A percentile compares a stretch with the other conserved stretches of the same genome.
Evolutionary conservation across 768 basidiomycete genomes (phyloP).

Genomic region (Termitomyces heimii): DNA sequence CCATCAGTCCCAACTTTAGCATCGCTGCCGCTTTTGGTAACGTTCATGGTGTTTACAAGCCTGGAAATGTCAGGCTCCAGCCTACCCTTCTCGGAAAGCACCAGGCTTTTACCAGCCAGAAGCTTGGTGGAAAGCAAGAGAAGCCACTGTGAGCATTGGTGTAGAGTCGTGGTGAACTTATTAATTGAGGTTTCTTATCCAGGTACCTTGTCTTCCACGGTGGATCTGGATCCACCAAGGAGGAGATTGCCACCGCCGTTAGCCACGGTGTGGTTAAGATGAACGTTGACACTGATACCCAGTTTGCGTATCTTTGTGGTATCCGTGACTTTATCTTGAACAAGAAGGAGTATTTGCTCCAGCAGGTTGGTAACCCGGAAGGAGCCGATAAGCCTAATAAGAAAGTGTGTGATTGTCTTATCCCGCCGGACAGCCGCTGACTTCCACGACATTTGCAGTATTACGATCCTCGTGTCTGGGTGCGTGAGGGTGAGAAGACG

Average conservation of each 20-base stretch:
- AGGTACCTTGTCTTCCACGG: slow-evolving; percentile 99
- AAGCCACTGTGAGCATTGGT: slow-evolving; percentile 73
- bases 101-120: slow-evolving; percentile 66
- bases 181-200: background rate
- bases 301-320: slow-evolving; percentile 86
- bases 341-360: slow-evolving; percentile 83
- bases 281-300: slow-evolving; percentile 97
- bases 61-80: slow-evolving; percentile 91
- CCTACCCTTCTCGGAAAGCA: slow-evolving; percentile 92
- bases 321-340: slow-evolving; percentile 84
- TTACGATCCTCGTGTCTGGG: slow-evolving; percentile 98
- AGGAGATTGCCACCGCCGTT: slow-evolving; percentile 93
- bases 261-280: slow-evolving; percentile 95
- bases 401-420: slow-evolving; percentile 51
- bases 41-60: slow-evolving; percentile 99
- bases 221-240: slow-evolving; percentile 94
- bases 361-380: slow-evolving; percentile 97
- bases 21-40: slow-evolving; percentile 99
- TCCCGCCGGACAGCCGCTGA: background rate
- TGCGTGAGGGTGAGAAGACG: slow-evolving; percentile 97
- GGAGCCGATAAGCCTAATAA: slow-evolving; percentile 98
- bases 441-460: slow-evolving; percentile 33
- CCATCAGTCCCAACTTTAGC: slow-evolving; percentile 89
- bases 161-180: background rate
- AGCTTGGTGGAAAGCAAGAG: slow-evolving; percentile 55